phyloP scores from a whole-genome alignment of 2,329 filamentous ascomycete genomes.

The Metarhizium sp. region DNA sequence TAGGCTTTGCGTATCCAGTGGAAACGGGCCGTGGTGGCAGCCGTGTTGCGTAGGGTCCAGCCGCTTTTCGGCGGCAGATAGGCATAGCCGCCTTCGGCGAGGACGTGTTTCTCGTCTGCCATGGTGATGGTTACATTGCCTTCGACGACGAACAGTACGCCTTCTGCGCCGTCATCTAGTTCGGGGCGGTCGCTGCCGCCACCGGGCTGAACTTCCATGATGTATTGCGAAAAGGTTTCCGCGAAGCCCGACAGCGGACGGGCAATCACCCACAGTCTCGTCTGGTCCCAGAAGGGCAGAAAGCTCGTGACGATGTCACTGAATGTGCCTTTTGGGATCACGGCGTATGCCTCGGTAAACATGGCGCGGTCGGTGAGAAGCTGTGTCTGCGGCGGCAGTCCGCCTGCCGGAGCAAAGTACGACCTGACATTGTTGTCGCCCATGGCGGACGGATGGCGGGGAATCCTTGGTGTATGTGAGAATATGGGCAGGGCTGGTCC shows the following conservation, averaged over 20 bases:
- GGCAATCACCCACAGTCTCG: slow-evolving; percentile 6
- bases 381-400: slow-evolving; percentile 6
- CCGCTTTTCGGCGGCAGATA: neutral
- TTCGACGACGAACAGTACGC: slow-evolving; percentile 5
- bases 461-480: neutral
- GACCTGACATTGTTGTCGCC: neutral
- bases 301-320: slow-evolving; percentile 6
- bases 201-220: slow-evolving; percentile 4
- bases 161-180: neutral
- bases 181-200: slow-evolving; percentile 4
- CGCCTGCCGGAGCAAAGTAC: slow-evolving; percentile 5
- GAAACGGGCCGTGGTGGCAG: neutral
- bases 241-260: slow-evolving; percentile 6
- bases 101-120: neutral
- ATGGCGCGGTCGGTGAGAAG: slow-evolving; percentile 7
- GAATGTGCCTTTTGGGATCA: slow-evolving; percentile 6
- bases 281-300: slow-evolving; percentile 6
- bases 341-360: slow-evolving; percentile 6
- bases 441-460: neutral
- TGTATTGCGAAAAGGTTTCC: slow-evolving; percentile 7
- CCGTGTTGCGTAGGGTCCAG: slow-evolving; percentile 2
- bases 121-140: neutral
- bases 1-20: slow-evolving; percentile 7
- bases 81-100: slow-evolving; percentile 4
- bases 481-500: too few species aligned